phyloP scores from a whole-genome alignment of 768 basidiomycete genomes.

The Russula emetica region DNA sequence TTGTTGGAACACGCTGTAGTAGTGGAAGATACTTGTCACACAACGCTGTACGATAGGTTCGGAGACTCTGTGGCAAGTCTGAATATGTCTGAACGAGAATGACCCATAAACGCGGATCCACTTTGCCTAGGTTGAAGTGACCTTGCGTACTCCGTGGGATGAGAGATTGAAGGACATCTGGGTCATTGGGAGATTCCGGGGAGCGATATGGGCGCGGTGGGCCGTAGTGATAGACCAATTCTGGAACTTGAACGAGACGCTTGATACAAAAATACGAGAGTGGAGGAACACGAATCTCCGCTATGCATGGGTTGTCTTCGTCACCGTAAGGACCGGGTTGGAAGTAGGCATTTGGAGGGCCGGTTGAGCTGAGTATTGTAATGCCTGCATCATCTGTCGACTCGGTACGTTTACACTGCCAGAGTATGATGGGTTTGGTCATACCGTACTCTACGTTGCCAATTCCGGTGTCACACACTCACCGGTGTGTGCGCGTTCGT shows the following conservation, averaged over 20 bases:
- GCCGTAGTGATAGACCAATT: slow-evolving; percentile 41
- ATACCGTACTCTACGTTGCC: not conserved
- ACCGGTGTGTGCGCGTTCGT: not conserved
- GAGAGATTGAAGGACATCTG: slow-evolving; percentile 41
- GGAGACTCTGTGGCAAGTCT: slow-evolving; percentile 44
- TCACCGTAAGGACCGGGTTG: slow-evolving; percentile 22
- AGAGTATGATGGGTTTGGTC: slow-evolving; percentile 25
- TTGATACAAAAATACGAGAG: slow-evolving; percentile 51
- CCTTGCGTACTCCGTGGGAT: slow-evolving; percentile 33
- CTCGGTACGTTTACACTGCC: slow-evolving; percentile 3
- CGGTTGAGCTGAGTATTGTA: slow-evolving; percentile 17
- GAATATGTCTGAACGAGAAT: slow-evolving; percentile 56
- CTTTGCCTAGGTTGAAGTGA: slow-evolving; percentile 26
- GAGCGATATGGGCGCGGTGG: slow-evolving; percentile 36
- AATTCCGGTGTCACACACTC: no score
- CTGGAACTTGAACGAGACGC: slow-evolving; percentile 42
- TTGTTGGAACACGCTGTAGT: slow-evolving; percentile 53
- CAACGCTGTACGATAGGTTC: slow-evolving; percentile 47
- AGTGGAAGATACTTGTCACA: slow-evolving; percentile 50
- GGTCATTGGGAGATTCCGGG: slow-evolving; percentile 28
- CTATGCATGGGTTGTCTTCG: not conserved
- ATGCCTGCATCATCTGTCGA: slow-evolving; percentile 26
- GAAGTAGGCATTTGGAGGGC: slow-evolving; percentile 20
- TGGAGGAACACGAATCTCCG: slow-evolving; percentile 40
- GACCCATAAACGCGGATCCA: slow-evolving; percentile 62